Percentiles rank a stretch among this genome's conserved stretches.
Conservation (phyloP, 2,329 filamentous ascomycete species). For the Fusarium setosum region DNA sequence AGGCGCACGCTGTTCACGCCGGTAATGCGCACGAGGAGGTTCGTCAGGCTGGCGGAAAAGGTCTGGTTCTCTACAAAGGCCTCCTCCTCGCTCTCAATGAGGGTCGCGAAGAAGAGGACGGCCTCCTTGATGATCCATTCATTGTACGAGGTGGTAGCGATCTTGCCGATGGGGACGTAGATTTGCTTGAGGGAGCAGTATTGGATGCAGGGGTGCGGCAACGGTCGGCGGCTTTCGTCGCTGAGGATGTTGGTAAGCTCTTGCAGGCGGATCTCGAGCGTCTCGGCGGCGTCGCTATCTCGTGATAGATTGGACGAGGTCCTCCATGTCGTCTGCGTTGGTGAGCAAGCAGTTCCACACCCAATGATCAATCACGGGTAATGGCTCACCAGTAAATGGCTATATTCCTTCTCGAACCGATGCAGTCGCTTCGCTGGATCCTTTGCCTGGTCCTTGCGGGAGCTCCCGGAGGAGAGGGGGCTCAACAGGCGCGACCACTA, state of each 20-base stretch:
- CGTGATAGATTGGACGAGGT: constrained; percentile 68
- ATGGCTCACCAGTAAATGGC: constrained; percentile 66
- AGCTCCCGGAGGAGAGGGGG: constrained; percentile 66
- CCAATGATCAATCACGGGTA: neutral
- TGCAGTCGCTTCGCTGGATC: constrained; percentile 73
- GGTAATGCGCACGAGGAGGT: constrained; percentile 83
- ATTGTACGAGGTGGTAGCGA: constrained; percentile 86
- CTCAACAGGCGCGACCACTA: constrained; percentile 77
- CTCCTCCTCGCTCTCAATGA: constrained; percentile 97
- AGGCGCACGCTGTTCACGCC: constrained; percentile 79
- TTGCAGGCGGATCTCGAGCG: constrained; percentile 71
- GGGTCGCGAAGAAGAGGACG: constrained; percentile 86
- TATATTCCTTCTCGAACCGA: constrained; percentile 75
- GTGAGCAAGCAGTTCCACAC: constrained; percentile 22
- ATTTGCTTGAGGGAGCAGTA: constrained; percentile 89
- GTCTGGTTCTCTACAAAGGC: constrained; percentile 88
- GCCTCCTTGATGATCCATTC: constrained; percentile 88
- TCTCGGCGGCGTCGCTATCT: constrained; percentile 71
- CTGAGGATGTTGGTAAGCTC: constrained; percentile 79
- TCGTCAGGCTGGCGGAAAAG: constrained; percentile 89
- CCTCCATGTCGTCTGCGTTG: constrained; percentile 65
- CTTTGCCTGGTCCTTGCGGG: constrained; percentile 69
- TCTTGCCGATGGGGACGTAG: constrained; percentile 89
- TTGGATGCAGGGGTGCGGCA: constrained; percentile 90
- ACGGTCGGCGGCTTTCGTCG: constrained; percentile 88